Evolutionary conservation across 2,329 filamentous ascomycete species (phyloP).

Genomic region (Epichloe sylvatica): DNA sequence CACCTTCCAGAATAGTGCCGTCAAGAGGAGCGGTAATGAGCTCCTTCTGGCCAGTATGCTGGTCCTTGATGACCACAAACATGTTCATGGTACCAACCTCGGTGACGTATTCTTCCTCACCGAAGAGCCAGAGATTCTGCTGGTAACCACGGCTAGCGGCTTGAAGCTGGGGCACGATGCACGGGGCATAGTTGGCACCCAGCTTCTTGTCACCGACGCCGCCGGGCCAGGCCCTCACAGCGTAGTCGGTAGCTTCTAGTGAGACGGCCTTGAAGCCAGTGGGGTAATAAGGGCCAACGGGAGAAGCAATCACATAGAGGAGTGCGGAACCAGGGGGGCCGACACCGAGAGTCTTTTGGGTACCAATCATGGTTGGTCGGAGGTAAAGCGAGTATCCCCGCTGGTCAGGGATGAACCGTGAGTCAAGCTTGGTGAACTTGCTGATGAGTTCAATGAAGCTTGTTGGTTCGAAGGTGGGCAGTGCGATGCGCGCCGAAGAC

Average conservation of each 20-base stretch:
- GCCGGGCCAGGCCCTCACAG: slow-evolving; percentile 92
- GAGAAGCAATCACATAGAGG: slow-evolving; percentile 88
- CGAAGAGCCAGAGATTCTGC: slow-evolving; percentile 97
- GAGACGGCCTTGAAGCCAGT: slow-evolving; percentile 96
- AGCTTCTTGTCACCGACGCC: slow-evolving; percentile 98
- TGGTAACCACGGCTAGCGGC: slow-evolving; percentile 86
- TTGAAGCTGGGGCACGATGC: slow-evolving; percentile 89
- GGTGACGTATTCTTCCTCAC: slow-evolving; percentile 86
- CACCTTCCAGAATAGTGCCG: slow-evolving; percentile 89
- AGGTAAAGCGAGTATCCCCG: slow-evolving; percentile 92
- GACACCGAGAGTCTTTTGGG: slow-evolving; percentile 85
- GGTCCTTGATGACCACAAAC: slow-evolving; percentile 74
- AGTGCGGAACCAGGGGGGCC: slow-evolving; percentile 83
- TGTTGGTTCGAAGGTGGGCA: slow-evolving; percentile 69
- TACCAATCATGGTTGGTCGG: slow-evolving; percentile 92
- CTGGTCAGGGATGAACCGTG: slow-evolving; percentile 75
- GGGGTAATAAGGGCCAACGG: slow-evolving; percentile 94
- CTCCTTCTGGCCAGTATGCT: slow-evolving; percentile 80
- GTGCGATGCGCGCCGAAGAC: slow-evolving; percentile 77
- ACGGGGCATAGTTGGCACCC: slow-evolving; percentile 97
- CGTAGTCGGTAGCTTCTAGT: slow-evolving; percentile 90
- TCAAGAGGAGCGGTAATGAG: slow-evolving; percentile 90
- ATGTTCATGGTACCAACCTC: slow-evolving; percentile 99
- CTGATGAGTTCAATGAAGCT: slow-evolving; percentile 70
- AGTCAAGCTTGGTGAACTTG: slow-evolving; percentile 65